Evolutionary conservation across 768 basidiomycete genomes (phyloP), one percentile per base, ranked within the genome.

Genomic region (Suillus weaverae): DNA sequence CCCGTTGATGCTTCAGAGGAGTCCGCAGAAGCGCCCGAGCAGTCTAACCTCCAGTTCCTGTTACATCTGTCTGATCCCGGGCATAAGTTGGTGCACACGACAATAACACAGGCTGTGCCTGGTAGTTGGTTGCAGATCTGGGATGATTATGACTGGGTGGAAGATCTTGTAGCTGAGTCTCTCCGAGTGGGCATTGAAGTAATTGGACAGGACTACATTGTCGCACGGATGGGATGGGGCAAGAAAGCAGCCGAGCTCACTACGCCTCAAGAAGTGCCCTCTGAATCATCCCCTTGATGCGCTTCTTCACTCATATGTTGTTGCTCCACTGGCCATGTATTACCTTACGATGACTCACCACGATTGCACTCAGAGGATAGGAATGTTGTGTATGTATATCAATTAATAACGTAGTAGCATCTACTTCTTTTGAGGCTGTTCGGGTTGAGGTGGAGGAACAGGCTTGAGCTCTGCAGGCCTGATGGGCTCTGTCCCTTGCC

Each of bases 61-160:
- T 67, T 91, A 55, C 80, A 86, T 62, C 77, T 91, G 10, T 80
- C 80, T 43, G 97, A 98, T 77, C 94, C 95, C 13, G 81, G 80
- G 5, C 95, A 99, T 74, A 81, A 88, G 41, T 81, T 99, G 61
- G 81, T 82, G 7, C 89, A 89, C 72, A 88, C 88, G 7, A 92
- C 93, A 0, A 75, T 92, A 57, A 93, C 94, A 6, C 97, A 99
- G 74, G 83, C 87, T 6, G 82, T 96, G 26, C 95, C 97, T 0
- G 81, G 79, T n/a, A 80, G 84, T 59, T 99, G 97, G 97, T 75
- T 99, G 62, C 87, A 88, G 5, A 80, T 95, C 51, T 97, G 95
- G 89, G 96, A 97, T 71, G 84, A 89, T 68, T 91, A 94, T 74
- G 90, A 92, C 51, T 97, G 97, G 97, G 95, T 99, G 14, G 97